Evolutionary conservation across 1,284 basidiomycete genomes (phyloP).

Genomic region (Trichosporon coremiiforme): DNA sequence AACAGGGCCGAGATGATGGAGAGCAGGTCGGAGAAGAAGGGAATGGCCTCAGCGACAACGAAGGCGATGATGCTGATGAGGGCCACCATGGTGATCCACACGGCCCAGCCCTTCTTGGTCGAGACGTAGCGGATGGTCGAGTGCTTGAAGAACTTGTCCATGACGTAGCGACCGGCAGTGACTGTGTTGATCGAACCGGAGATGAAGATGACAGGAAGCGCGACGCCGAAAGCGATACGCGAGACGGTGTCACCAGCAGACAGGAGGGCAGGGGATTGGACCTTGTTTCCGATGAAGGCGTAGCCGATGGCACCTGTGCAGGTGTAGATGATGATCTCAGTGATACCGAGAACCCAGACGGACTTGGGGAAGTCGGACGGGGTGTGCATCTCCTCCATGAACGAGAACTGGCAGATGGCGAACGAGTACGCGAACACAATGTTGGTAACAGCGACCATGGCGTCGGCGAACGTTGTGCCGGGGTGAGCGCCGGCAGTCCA

Average conservation of each 20-base stretch:
- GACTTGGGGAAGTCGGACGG: constrained; percentile 38
- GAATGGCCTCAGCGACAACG: constrained; percentile 38
- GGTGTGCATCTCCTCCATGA: constrained; percentile 34
- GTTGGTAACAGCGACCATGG: constrained; percentile 43
- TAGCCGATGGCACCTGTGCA: constrained; percentile 41
- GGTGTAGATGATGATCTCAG: constrained; percentile 37
- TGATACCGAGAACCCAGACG: constrained; percentile 41
- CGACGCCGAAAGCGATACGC: constrained; percentile 29
- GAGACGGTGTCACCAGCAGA: constrained; percentile 25
- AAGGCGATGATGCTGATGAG: constrained; percentile 23
- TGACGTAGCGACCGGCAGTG: constrained; percentile 25
- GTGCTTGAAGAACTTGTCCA: constrained; percentile 25
- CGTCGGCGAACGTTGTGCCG: constrained; percentile 40
- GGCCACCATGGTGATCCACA: constrained; percentile 58
- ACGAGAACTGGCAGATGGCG: constrained; percentile 31
- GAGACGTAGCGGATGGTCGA: constrained; percentile 44
- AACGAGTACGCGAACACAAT: constrained; percentile 44
- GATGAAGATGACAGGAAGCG: constrained; percentile 32
- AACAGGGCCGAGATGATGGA: constrained; percentile 40
- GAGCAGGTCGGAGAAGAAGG: constrained; percentile 47
- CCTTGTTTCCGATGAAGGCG: constrained; percentile 26
- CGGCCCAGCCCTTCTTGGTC: constrained; percentile 44
- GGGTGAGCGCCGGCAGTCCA: constrained; percentile 40
- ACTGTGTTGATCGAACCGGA: constrained; percentile 30
- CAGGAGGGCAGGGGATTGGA: constrained; percentile 27